These are phyloP conservation scores for Saccharomyces paradoxus DNA, from an alignment of 805 yeast species.

Conservation along the genomic window DNA sequence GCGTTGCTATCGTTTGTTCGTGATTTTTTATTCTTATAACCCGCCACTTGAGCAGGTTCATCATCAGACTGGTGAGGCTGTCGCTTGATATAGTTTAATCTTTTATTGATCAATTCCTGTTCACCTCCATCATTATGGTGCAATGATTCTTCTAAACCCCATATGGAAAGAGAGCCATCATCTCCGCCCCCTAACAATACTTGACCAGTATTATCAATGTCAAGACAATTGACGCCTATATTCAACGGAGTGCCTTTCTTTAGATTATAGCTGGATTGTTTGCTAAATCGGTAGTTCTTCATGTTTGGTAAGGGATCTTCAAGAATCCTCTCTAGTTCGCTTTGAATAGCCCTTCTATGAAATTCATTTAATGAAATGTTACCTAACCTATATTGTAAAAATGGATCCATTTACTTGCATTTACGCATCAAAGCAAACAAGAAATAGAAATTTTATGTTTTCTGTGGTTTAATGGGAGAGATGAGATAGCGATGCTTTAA, in stretches of 20 bases:
- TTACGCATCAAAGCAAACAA: no score
- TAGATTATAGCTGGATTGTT: not conserved
- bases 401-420: not conserved
- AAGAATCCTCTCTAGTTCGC: conserved; percentile 16
- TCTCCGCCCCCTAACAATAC: conserved; percentile 20
- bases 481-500: not conserved
- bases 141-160: conserved; percentile 20
- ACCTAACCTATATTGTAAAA: conserved; percentile 10
- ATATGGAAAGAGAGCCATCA: conserved; percentile 32
- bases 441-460: no score
- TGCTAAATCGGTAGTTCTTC: not conserved
- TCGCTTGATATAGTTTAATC: conserved; percentile 11
- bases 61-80: not conserved
- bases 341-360: conserved; percentile 5
- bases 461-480: not conserved
- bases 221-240: conserved; percentile 14
- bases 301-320: conserved; percentile 8
- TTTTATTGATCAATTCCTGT: conserved; percentile 24
- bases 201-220: conserved; percentile 14
- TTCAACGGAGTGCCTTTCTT: not conserved
- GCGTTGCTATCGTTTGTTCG: not conserved
- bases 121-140: conserved; percentile 14
- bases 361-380: conserved; percentile 8
- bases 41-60: not conserved
- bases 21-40: not conserved